These are phyloP conservation scores for Ophiostoma piceae DNA, from an alignment of 2,329 filamentous ascomycete species.

Conservation along the genomic window DNA sequence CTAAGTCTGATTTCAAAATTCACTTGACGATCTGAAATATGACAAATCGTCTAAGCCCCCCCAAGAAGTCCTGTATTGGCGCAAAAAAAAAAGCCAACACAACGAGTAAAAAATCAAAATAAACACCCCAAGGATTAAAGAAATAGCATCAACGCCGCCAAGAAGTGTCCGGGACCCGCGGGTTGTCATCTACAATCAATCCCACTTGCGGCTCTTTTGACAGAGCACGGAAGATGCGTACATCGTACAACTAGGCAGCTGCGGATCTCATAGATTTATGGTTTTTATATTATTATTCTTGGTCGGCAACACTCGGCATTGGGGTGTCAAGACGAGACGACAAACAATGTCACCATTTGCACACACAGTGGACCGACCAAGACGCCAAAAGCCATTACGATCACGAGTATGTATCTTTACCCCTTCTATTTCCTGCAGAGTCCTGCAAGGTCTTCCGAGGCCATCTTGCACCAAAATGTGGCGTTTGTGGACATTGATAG, in stretches of 20 bases:
- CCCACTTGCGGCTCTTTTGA: not conserved
- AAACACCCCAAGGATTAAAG: too few species aligned
- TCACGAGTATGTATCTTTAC: not conserved
- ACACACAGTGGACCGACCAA: not conserved
- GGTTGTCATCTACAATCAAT: not conserved
- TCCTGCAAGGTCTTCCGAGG: not conserved
- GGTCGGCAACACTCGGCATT: not conserved
- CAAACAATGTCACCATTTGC: not conserved
- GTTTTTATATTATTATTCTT: too few species aligned
- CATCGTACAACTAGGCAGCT: not conserved
- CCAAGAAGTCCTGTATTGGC: too few species aligned
- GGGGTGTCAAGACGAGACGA: not conserved
- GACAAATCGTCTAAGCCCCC: not conserved
- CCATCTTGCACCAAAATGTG: not conserved
- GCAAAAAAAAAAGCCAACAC: too few species aligned
- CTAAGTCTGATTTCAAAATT: not conserved
- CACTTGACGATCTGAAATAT: not conserved
- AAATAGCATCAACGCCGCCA: not conserved
- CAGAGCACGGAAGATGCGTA: not conserved
- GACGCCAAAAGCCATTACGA: not conserved
- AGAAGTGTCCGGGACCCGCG: not conserved
- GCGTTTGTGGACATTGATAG: not conserved
- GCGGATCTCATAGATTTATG: not conserved
- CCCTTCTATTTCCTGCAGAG: not conserved
- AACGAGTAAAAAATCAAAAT: too few species aligned